Evolutionary conservation across 2,329 filamentous ascomycete genomes (phyloP).

Genomic region (Aphanoascus verrucosus): DNA sequence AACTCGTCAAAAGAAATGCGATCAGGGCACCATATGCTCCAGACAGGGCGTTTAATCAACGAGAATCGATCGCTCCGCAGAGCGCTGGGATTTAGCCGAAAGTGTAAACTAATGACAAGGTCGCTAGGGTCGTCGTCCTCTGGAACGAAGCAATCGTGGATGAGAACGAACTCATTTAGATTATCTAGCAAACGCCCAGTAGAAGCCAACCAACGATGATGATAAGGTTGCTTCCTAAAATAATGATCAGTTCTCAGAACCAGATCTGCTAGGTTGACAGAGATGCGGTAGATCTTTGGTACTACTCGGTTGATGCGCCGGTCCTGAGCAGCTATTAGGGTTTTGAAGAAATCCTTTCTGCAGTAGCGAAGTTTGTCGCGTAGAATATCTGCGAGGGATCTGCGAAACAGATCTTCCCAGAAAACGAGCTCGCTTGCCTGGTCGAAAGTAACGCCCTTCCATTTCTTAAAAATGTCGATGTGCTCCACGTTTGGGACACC

Average conservation of each 20-base stretch:
- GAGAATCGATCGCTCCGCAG: neutral
- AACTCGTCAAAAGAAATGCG: slow-evolving; percentile 12
- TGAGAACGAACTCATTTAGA: slow-evolving; percentile 14
- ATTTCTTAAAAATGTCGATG: slow-evolving; percentile 13
- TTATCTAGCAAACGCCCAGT: slow-evolving; percentile 9
- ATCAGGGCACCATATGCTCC: slow-evolving; percentile 12
- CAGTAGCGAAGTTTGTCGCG: slow-evolving; percentile 12
- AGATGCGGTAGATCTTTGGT: neutral
- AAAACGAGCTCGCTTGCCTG: slow-evolving; percentile 17
- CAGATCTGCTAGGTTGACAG: neutral
- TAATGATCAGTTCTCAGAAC: neutral
- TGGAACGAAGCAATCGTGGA: slow-evolving; percentile 16
- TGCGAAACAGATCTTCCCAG: slow-evolving; percentile 17
- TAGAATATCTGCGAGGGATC: slow-evolving; percentile 15
- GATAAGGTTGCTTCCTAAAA: neutral
- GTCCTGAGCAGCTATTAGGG: neutral
- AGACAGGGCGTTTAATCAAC: neutral
- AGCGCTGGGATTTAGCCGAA: no score
- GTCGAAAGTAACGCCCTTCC: slow-evolving; percentile 18
- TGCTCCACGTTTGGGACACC: slow-evolving; percentile 19
- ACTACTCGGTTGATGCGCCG: neutral
- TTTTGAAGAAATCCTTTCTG: neutral
- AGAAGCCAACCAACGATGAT: slow-evolving; percentile 11
- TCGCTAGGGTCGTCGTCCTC: neutral
- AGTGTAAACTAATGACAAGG: slow-evolving; percentile 8